Percentiles rank a stretch among this genome's conserved stretches.
These are phyloP conservation scores for Paratinospora sagittata DNA, from an alignment of 164 flowering plant species.

Conservation along the genomic window DNA sequence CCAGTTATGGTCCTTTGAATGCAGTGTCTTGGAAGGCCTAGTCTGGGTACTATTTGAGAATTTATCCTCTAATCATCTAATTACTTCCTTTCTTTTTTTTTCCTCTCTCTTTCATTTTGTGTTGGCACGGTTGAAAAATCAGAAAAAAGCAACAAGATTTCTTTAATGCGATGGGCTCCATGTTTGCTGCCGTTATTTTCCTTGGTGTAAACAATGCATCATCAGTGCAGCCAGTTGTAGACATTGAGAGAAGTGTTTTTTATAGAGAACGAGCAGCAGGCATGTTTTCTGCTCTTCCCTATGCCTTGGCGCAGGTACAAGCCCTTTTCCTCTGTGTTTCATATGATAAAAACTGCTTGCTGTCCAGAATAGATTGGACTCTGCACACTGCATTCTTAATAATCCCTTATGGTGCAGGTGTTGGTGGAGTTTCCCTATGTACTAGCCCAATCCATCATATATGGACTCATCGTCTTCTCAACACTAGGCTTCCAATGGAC, in stretches of 20 bases:
- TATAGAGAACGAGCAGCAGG: slow-evolving; percentile 17
- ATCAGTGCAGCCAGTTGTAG: slow-evolving; percentile 7
- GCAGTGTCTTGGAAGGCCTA: no score
- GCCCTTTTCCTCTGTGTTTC: neutral
- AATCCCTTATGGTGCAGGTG: slow-evolving; percentile 17
- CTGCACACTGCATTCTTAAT: neutral
- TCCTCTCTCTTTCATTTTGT: neutral
- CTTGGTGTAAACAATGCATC: slow-evolving; percentile 5
- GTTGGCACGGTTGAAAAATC: neutral
- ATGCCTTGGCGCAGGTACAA: slow-evolving; percentile 11
- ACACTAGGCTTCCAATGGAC: slow-evolving; percentile 23
- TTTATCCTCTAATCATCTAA: neutral
- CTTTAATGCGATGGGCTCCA: slow-evolving; percentile 3
- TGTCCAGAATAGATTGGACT: neutral
- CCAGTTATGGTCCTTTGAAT: neutral
- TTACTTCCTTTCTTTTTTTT: neutral
- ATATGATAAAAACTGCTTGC: neutral
- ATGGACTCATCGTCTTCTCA: slow-evolving; percentile 18
- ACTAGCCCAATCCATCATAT: slow-evolving; percentile 13
- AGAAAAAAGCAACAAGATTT: slow-evolving; percentile 11
- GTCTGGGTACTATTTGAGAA: neutral
- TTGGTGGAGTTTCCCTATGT: slow-evolving; percentile 19
- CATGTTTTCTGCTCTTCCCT: slow-evolving; percentile 6
- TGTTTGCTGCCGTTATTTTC: slow-evolving; percentile 12
- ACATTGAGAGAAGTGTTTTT: slow-evolving; percentile 11